A percentile compares a stretch with the other conserved stretches of the same genome.
These are phyloP conservation scores for Solanum rostratum DNA, from an alignment of 257 asterid genomes.

Conservation along the genomic window DNA sequence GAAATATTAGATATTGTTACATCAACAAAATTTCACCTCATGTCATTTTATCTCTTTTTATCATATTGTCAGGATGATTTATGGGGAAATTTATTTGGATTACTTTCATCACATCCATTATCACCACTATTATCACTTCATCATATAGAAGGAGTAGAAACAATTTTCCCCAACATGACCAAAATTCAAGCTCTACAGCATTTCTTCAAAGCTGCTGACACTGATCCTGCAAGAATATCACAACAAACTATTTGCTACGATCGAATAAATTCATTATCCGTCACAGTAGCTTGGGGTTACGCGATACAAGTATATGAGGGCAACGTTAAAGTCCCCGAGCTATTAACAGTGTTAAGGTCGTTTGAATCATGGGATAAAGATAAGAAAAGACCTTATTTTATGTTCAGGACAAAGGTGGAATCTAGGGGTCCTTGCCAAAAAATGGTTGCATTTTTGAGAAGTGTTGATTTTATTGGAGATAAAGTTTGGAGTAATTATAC, in stretches of 20 bases:
- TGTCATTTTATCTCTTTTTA: not conserved
- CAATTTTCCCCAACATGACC: conserved; percentile 63
- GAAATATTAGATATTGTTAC: not conserved
- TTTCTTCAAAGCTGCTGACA: conserved; percentile 40
- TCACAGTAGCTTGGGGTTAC: conserved; percentile 75
- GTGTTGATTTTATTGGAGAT: conserved; percentile 15
- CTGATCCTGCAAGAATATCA: conserved; percentile 51
- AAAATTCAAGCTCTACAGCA: conserved; percentile 39
- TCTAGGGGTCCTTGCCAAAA: conserved; percentile 47
- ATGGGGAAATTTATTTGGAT: conserved; percentile 65
- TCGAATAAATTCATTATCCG: conserved; percentile 28
- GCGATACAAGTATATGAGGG: conserved; percentile 59
- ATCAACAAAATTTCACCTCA: not conserved
- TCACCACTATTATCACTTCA: conserved; percentile 59
- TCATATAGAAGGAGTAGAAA: conserved; percentile 64
- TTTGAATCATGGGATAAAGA: conserved; percentile 65
- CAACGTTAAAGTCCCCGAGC: conserved; percentile 43
- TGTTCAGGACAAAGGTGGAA: conserved; percentile 52
- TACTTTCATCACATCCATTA: conserved; percentile 67
- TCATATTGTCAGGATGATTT: conserved; percentile 38
- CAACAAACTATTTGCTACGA: conserved; percentile 83
- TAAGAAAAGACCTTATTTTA: conserved; percentile 29
- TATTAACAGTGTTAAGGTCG: conserved; percentile 10
- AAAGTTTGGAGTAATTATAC: conserved; percentile 37
- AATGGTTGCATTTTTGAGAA: conserved; percentile 39